A percentile compares a stretch with the other conserved stretches of the same genome.
Conservation (phyloP, 2,329 filamentous ascomycete genomes). For the Colletotrichum shisoi region DNA sequence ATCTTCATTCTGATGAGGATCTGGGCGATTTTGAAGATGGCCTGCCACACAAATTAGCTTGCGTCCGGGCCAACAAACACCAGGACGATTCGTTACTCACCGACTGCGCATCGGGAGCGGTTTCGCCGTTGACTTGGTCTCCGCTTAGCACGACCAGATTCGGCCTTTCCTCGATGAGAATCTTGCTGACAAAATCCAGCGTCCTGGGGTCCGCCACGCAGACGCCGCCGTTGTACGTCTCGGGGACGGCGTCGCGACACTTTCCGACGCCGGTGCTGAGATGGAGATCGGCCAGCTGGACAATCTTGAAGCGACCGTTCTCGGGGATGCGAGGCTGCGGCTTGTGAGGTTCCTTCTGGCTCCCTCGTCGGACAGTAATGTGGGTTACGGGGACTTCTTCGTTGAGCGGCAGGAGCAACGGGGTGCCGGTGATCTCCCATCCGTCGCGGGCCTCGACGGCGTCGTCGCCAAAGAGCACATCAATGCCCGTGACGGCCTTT, state of each 20-base stretch:
- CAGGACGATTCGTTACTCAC: constrained; percentile 54
- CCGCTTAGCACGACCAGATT: constrained; percentile 91
- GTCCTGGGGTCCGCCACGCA: constrained; percentile 94
- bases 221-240: constrained; percentile 72
- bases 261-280: constrained; percentile 85
- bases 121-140: constrained; percentile 95
- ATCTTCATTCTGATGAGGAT: constrained; percentile 86
- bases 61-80: background rate
- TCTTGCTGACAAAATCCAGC: constrained; percentile 81
- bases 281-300: constrained; percentile 95
- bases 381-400: constrained; percentile 72
- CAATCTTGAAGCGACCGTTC: constrained; percentile 94
- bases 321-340: constrained; percentile 80
- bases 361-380: constrained; percentile 79
- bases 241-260: constrained; percentile 87
- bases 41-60: constrained; percentile 54
- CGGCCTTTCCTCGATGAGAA: constrained; percentile 92
- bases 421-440: constrained; percentile 80
- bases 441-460: constrained; percentile 87
- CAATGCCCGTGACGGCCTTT: constrained; percentile 78
- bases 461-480: constrained; percentile 88
- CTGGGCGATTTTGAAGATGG: constrained; percentile 91
- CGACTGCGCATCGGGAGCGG: constrained; percentile 87
- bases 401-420: constrained; percentile 73
- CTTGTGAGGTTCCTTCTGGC: constrained; percentile 69